Percentiles rank a stretch among this genome's conserved stretches.
Conservation (phyloP, 176 grass and related monocot species). For the Aegilops speltoides region DNA sequence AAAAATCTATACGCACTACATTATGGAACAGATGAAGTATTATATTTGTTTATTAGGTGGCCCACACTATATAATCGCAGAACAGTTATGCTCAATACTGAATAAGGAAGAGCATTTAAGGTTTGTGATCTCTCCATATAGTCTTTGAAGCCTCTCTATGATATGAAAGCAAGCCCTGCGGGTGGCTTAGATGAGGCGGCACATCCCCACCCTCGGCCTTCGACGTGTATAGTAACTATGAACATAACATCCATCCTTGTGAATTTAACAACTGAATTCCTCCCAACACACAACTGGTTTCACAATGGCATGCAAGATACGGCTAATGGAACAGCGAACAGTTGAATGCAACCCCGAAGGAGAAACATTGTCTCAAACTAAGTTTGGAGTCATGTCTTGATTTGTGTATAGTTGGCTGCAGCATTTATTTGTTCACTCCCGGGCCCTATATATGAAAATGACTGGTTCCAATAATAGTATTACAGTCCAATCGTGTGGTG, state of each 20-base stretch:
- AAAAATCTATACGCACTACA: too few relatives aligned
- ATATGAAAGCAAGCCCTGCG: background rate
- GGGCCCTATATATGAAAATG: background rate
- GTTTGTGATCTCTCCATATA: background rate
- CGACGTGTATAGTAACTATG: background rate
- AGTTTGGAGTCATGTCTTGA: background rate
- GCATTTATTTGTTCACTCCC: background rate
- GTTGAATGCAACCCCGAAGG: background rate
- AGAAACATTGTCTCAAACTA: background rate
- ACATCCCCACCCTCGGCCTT: background rate
- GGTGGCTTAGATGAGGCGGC: background rate
- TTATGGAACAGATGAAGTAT: background rate
- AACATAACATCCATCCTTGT: background rate
- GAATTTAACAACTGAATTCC: background rate
- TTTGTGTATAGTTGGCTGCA: background rate
- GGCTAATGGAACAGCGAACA: background rate
- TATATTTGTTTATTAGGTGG: background rate
- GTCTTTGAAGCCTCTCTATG: background rate
- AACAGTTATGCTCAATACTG: background rate
- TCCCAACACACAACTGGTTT: background rate
- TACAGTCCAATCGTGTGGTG: background rate
- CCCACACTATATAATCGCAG: background rate
- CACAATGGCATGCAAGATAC: background rate
- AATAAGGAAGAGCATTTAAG: background rate
- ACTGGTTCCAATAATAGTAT: background rate